Conservation (phyloP, 331 rosid genomes). For the Arachis monticola region DNA sequence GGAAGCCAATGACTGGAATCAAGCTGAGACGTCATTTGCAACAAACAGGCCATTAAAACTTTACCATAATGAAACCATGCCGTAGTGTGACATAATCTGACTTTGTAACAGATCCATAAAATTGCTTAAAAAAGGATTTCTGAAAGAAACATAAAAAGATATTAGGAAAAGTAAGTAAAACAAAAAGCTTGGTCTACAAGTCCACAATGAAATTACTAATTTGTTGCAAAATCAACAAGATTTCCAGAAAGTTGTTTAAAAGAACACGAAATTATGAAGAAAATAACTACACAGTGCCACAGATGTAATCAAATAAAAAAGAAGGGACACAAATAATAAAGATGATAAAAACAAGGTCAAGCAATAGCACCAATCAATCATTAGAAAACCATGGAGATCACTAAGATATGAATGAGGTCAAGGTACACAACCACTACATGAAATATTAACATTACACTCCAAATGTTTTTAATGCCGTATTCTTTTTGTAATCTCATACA, state of each 20-base stretch:
- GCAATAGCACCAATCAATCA: neutral
- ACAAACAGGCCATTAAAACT: slow-evolving; percentile 21
- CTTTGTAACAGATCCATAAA: slow-evolving; percentile 78
- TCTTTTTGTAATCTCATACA: neutral
- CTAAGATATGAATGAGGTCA: neutral
- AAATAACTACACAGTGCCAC: neutral
- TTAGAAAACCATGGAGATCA: neutral
- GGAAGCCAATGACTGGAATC: slow-evolving; percentile 2
- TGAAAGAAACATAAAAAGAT: slow-evolving; percentile 46
- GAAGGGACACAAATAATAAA: neutral
- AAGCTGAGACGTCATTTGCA: neutral
- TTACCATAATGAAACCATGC: slow-evolving; percentile 72
- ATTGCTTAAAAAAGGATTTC: slow-evolving; percentile 68
- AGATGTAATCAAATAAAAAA: neutral
- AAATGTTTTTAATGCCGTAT: neutral
- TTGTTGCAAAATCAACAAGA: slow-evolving; percentile 16
- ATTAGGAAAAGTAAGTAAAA: slow-evolving; percentile 23
- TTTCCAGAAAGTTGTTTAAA: slow-evolving; percentile 7
- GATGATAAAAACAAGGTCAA: neutral
- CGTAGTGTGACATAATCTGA: slow-evolving; percentile 65
- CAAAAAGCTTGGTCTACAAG: slow-evolving; percentile 15
- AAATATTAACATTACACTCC: neutral
- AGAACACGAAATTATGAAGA: slow-evolving; percentile 7
- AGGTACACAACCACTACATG: neutral
- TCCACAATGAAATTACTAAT: neutral